These are phyloP conservation scores for Acidiella bohemica DNA, from an alignment of 495 filamentous ascomycete species.

Conservation along the genomic window DNA sequence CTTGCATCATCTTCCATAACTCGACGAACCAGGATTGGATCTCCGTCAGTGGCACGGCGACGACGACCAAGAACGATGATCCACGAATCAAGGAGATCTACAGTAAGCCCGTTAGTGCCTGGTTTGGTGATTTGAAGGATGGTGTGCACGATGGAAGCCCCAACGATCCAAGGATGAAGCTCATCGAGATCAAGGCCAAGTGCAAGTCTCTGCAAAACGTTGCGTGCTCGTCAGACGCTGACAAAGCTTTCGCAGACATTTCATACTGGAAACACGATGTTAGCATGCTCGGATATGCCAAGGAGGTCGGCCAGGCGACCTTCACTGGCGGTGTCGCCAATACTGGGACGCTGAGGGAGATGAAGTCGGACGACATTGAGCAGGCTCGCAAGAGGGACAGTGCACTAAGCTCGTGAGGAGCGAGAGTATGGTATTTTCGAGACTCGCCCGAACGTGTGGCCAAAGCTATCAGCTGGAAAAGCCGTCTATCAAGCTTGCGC, in stretches of 20 bases:
- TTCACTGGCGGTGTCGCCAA: conserved; percentile 24
- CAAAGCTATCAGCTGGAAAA: not conserved
- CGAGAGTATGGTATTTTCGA: too few species aligned
- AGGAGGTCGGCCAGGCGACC: conserved; percentile 22
- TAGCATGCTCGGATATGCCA: conserved; percentile 19
- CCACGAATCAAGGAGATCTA: conserved; percentile 33
- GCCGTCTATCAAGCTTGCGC: not conserved
- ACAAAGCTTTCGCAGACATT: conserved; percentile 13
- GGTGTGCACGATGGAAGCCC: conserved; percentile 29
- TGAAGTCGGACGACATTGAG: conserved; percentile 24
- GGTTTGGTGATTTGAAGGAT: conserved; percentile 36
- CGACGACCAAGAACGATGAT: conserved; percentile 25
- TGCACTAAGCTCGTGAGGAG: conserved; percentile 10
- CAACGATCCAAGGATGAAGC: conserved; percentile 32
- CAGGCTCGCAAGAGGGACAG: conserved; percentile 14
- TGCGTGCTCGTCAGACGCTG: not conserved
- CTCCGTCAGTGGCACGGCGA: conserved; percentile 26
- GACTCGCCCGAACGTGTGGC: not conserved
- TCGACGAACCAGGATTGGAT: conserved; percentile 30
- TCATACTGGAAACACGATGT: conserved; percentile 24
- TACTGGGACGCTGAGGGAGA: conserved; percentile 22
- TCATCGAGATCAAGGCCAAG: conserved; percentile 28
- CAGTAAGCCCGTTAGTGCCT: conserved; percentile 23
- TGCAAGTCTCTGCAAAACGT: conserved; percentile 7
- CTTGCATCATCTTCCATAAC: conserved; percentile 33